Evolutionary conservation across 179 eudicot genomes (phyloP).

Genomic region (Patellifolia procumbens): DNA sequence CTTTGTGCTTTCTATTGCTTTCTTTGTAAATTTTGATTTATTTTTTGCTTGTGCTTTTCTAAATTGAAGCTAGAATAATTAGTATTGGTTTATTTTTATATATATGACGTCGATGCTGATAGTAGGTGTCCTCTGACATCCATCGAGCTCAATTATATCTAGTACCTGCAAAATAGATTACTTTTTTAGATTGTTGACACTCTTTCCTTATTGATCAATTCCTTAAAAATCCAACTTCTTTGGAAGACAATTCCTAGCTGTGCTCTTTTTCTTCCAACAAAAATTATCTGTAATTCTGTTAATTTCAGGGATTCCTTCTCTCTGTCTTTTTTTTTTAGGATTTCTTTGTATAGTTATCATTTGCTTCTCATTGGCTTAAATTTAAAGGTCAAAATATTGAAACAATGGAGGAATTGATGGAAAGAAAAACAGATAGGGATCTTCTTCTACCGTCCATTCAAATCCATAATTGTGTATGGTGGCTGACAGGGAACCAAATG

Average conservation of each 20-base stretch:
- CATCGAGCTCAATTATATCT: neutral
- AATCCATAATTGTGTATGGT: conserved; percentile 32
- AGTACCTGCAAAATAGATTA: neutral
- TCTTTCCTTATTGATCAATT: neutral
- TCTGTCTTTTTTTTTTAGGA: neutral
- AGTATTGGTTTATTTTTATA: neutral
- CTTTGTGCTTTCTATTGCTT: neutral
- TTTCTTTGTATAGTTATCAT: neutral
- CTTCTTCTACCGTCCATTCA: conserved; percentile 8
- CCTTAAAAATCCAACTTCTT: neutral
- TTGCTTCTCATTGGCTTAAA: neutral
- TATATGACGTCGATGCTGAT: no score
- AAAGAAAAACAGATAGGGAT: neutral
- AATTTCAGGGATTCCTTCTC: neutral
- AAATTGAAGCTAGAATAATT: neutral
- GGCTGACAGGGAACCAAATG: conserved; percentile 65
- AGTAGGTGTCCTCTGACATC: neutral
- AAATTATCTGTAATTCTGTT: neutral
- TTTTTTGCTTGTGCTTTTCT: neutral
- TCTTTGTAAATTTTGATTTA: neutral
- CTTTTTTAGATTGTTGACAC: neutral
- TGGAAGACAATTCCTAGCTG: neutral
- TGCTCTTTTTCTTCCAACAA: neutral
- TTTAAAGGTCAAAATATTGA: neutral
- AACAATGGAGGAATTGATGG: neutral